phyloP scores from a whole-genome alignment of 2,329 filamentous ascomycete species.

The Clonostachys byssicola region DNA sequence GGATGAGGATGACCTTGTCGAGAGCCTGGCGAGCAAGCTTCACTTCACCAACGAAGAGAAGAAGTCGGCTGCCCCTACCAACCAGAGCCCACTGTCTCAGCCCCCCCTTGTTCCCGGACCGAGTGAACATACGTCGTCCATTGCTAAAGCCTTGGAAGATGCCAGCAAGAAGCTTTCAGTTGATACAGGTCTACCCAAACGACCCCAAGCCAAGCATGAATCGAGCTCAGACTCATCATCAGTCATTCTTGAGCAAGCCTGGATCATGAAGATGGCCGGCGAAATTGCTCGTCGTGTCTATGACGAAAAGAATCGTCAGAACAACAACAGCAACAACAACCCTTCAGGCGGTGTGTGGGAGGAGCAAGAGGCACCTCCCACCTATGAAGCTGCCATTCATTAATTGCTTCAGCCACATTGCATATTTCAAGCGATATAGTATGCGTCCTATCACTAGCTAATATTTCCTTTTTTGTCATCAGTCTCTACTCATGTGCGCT shows the following conservation, averaged over 20 bases:
- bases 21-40: constrained; percentile 24
- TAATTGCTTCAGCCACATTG: constrained; percentile 15
- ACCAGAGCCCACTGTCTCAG: constrained; percentile 3
- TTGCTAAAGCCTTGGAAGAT: constrained; percentile 14
- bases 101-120: not conserved
- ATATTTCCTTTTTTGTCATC: not conserved
- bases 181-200: no score
- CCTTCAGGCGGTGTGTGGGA: constrained; percentile 22
- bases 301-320: constrained; percentile 68
- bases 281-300: constrained; percentile 87
- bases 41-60: constrained; percentile 27
- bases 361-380: constrained; percentile 55
- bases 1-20: constrained; percentile 36
- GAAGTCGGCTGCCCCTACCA: constrained; percentile 6
- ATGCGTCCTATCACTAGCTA: not conserved
- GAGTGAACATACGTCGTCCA: constrained; percentile 10
- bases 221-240: constrained; percentile 43
- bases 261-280: constrained; percentile 89
- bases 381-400: constrained; percentile 49
- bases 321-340: not conserved
- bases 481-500: no score
- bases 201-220: no score
- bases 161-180: constrained; percentile 21
- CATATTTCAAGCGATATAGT: not conserved
- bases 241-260: constrained; percentile 72